These are phyloP conservation scores for Musa schizocarpa DNA, from an alignment of 176 grass and related monocot species.

Conservation along the genomic window DNA sequence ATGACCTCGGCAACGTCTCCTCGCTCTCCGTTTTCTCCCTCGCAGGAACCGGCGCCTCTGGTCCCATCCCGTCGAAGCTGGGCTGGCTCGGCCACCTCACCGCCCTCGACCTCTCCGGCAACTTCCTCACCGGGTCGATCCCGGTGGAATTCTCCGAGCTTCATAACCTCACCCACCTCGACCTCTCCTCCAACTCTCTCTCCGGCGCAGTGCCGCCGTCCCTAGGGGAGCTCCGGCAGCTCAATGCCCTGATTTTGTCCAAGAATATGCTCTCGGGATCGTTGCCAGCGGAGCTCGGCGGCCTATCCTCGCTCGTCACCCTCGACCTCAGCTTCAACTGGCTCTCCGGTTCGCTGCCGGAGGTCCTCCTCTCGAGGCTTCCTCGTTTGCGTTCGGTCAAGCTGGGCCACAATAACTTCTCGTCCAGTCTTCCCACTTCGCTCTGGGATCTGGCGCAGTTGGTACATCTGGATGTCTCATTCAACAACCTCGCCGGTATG, in stretches of 20 bases:
- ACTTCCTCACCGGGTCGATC: background rate
- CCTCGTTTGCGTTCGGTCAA: background rate
- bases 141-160: background rate
- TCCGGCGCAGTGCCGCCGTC: slow-evolving; percentile 11
- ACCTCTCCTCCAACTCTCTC: background rate
- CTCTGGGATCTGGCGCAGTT: slow-evolving; percentile 15
- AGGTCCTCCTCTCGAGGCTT: background rate
- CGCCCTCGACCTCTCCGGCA: slow-evolving; percentile 3
- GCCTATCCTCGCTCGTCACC: slow-evolving; percentile 27
- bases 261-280: slow-evolving; percentile 46
- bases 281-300: slow-evolving; percentile 39
- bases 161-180: background rate
- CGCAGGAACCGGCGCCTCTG: background rate
- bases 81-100: background rate
- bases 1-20: background rate
- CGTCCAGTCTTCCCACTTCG: slow-evolving; percentile 15
- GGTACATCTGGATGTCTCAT: slow-evolving; percentile 47
- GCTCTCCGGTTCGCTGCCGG: background rate
- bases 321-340: slow-evolving; percentile 26
- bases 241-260: slow-evolving; percentile 39
- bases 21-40: slow-evolving; percentile 4
- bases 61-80: background rate
- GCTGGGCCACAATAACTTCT: slow-evolving; percentile 21
- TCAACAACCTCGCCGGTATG: slow-evolving; percentile 57
- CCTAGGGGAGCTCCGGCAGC: slow-evolving; percentile 42